Evolutionary conservation across 306 rosid genomes (phyloP), one percentile per base, ranked within the genome.

Genomic region (Castanea crenata): DNA sequence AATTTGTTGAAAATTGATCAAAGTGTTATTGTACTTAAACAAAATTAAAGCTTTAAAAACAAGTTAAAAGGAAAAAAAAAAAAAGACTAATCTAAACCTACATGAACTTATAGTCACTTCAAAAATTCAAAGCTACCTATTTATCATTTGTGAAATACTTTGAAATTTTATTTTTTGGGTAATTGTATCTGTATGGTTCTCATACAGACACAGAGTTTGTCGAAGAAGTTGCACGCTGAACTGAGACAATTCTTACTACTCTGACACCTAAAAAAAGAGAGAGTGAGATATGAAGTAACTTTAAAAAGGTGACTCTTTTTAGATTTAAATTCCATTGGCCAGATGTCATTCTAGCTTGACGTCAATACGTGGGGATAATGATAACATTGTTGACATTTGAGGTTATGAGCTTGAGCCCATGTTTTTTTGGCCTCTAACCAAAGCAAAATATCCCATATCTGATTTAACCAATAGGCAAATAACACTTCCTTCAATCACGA

Each of bases 401-500:
- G 87, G 73, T 77, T 58, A 83, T 82, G 89, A 88, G 86, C 87
- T 88, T 87, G 90, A 86, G 64, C 82, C 79, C 86, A 82, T 80
- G 52, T 77, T 81, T 85, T 73, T 85, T 73, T 73, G 82, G 88
- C 74, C 61, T 76, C 80, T 41, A 41, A 76, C 74, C 76, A 58
- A 59, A 81, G 68, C 74, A 58, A 54, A 79, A 79, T 38, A 75
- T 80, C 76, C 65, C 75, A 56, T 78, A 80, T 69, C 65, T 76
- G 79, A 87, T 85, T 76, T 89, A 85, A 82, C 84, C 90, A 84
- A 79, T 54, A 76, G 49, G 35, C 38, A 5, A 18, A 9, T 68
- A 35, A 34, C 23, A 67, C 29, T 12, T 27, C 67, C 93, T 90
- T 90, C 92, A 92, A 92, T 92, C 93, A 88, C 92, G 97, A 90